Evolutionary conservation across 2,329 filamentous ascomycete genomes (phyloP).

Genomic region (Phymatotrichopsis omnivora): DNA sequence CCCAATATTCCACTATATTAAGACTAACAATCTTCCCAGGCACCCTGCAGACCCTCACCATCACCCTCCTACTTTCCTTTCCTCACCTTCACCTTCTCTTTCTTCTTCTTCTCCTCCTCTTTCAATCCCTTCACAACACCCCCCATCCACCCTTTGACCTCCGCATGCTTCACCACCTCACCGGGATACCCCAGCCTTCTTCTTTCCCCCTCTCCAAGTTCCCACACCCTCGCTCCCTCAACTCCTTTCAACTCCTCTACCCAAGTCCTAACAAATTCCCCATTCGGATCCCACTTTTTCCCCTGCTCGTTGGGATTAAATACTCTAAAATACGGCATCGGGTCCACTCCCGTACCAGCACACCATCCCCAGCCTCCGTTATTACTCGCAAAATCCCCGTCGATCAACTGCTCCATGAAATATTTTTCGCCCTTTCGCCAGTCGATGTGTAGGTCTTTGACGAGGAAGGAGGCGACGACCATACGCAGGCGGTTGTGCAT

Average conservation of each 20-base stretch:
- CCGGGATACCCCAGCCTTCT: constrained; percentile 9
- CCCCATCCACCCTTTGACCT: no score
- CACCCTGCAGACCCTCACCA: no score
- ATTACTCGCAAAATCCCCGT: constrained; percentile 71
- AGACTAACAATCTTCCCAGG: no score
- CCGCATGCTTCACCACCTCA: no score
- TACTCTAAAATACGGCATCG: constrained; percentile 81
- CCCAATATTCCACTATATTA: no score
- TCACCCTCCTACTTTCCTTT: no score
- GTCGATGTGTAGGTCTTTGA: constrained; percentile 71
- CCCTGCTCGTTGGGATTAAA: constrained; percentile 81
- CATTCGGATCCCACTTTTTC: constrained; percentile 71
- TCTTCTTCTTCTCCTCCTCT: neutral
- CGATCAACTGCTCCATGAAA: constrained; percentile 72
- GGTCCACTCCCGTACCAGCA: constrained; percentile 56
- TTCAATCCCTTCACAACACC: neutral
- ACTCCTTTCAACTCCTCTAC: constrained; percentile 61
- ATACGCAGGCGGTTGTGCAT: constrained; percentile 83
- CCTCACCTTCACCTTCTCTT: no score
- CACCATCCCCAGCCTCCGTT: constrained; percentile 59
- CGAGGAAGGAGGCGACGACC: constrained; percentile 70
- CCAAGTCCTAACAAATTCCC: constrained; percentile 74
- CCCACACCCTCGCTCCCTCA: constrained; percentile 29
- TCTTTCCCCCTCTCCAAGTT: neutral
- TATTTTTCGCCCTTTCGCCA: constrained; percentile 73